Evolutionary conservation across 1,284 basidiomycete species (phyloP).

Genomic region (Athelia psychrophila): DNA sequence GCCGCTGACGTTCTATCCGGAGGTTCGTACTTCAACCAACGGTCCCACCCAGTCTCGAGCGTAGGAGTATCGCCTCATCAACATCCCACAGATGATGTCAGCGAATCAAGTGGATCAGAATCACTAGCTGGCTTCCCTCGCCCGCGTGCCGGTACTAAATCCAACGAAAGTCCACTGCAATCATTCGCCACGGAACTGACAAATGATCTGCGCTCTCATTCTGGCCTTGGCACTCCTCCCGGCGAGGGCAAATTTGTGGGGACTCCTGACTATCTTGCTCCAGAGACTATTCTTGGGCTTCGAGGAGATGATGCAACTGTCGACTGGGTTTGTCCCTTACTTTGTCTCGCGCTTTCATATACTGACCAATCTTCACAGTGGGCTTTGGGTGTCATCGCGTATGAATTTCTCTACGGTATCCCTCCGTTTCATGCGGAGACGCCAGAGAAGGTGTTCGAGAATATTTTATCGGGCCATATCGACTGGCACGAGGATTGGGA

Average conservation of each 20-base stretch:
- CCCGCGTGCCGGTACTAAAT: conserved; percentile 41
- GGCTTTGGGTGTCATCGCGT: conserved; percentile 97
- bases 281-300: conserved; percentile 94
- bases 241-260: conserved; percentile 94
- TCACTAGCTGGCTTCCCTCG: conserved; percentile 59
- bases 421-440: conserved; percentile 98
- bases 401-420: conserved; percentile 96
- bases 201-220: conserved; percentile 71
- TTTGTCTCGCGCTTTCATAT: conserved; percentile 1
- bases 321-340: conserved; percentile 74
- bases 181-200: conserved; percentile 82
- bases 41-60: conserved; percentile 55
- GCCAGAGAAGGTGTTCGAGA: conserved; percentile 97
- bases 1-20: conserved; percentile 50
- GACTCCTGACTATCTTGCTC: conserved; percentile 95
- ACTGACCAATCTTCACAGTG: conserved; percentile 52
- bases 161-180: conserved; percentile 72
- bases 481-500: conserved; percentile 95
- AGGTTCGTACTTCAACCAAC: conserved; percentile 81
- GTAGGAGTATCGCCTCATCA: conserved; percentile 63
- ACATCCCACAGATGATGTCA: conserved; percentile 71
- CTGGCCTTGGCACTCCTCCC: conserved; percentile 63
- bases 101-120: conserved; percentile 87
- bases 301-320: conserved; percentile 95
- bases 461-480: conserved; percentile 94